Base-by-base conservation (phyloP, 208 protist genomes). In the Trypanosoma theileri region DNA sequence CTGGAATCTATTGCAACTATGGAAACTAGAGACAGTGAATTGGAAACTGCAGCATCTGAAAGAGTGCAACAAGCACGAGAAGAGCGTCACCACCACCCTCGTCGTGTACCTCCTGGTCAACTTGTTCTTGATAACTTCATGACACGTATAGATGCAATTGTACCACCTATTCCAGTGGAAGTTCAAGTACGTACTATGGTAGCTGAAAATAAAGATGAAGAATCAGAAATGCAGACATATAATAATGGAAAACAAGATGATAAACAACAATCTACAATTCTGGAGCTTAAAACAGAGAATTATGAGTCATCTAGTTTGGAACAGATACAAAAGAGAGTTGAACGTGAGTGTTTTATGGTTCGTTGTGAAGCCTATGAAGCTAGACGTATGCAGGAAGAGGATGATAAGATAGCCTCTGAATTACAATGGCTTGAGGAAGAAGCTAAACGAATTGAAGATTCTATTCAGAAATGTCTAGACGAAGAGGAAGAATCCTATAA, bases 81-180 rank as follows among this genome's bases (percentile, higher is more conserved):
- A 66, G 28, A 63, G 54, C 14, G 22, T 28, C 40, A 42, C 28
- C 40, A 42, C 28, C 17, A 41, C 44, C 31, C 50, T 46, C 19
- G 16, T 17, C 52, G 28, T 44, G 56, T 64, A 22, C 55, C 26
- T 31, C 44, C 54, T 42, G 87, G 81, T 11, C 22, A 79, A 35
- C 62, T 89, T 12, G 70, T 61, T 2, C 73, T 93, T 45, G 74
- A 88, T 9, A 28, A 60, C 9, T 93, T 93, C 66, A 65, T 76
- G 12, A 68, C 73, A 26, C 80, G 80, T 10, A 64, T 91, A 17
- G 76, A 93, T 48, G 26, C 45, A 4, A 63, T 93, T 6, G 56
- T 53, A 46, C 80, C 48, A 61, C 54, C 70, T 14, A 56, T 26
- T 4, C 62, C 71, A 14, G 45, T 74, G 52, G 79, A 73, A 41